Evolutionary conservation across 805 yeast species (phyloP).

Genomic region (Yamadazyma olivae): DNA sequence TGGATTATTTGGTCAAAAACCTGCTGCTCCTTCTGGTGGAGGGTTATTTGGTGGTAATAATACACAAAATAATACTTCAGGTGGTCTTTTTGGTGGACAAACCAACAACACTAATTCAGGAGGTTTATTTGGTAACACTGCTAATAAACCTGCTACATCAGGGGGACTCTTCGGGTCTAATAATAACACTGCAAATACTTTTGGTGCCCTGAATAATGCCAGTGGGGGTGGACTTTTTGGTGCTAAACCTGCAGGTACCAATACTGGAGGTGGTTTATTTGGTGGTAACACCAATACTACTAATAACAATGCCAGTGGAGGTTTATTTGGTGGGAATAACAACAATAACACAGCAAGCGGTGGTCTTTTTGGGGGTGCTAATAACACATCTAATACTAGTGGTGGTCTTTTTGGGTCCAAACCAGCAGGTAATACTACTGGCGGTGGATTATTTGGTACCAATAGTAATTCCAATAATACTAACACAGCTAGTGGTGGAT

Average conservation of each 20-base stretch:
- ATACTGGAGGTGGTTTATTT: slow-evolving; percentile 22
- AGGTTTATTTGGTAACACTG: slow-evolving; percentile 40
- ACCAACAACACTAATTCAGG: slow-evolving; percentile 28
- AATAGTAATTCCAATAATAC: slow-evolving; percentile 17
- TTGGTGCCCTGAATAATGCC: slow-evolving; percentile 18
- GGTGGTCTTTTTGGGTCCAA: slow-evolving; percentile 20
- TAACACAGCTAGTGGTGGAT: slow-evolving; percentile 23
- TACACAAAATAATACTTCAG: slow-evolving; percentile 10
- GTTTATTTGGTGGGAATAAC: slow-evolving; percentile 6
- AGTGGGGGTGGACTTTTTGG: slow-evolving; percentile 45
- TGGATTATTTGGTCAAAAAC: slow-evolving; percentile 20
- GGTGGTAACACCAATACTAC: slow-evolving; percentile 23
- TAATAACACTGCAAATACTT: slow-evolving; percentile 7
- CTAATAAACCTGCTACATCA: slow-evolving; percentile 20
- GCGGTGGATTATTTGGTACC: slow-evolving; percentile 21
- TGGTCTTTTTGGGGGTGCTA: slow-evolving; percentile 15
- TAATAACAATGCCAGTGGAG: slow-evolving; percentile 8
- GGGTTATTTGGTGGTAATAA: slow-evolving; percentile 36
- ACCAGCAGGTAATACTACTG: slow-evolving; percentile 15
- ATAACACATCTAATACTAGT: slow-evolving; percentile 9
- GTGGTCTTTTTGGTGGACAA: slow-evolving; percentile 24
- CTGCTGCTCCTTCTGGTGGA: slow-evolving; percentile 9
- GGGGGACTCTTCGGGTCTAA: slow-evolving; percentile 14
- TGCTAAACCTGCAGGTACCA: slow-evolving; percentile 9
- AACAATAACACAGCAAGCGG: slow-evolving; percentile 7